Evolutionary conservation across 148 eudicot genomes (phyloP).

Genomic region (Chenopodium berlandieri): DNA sequence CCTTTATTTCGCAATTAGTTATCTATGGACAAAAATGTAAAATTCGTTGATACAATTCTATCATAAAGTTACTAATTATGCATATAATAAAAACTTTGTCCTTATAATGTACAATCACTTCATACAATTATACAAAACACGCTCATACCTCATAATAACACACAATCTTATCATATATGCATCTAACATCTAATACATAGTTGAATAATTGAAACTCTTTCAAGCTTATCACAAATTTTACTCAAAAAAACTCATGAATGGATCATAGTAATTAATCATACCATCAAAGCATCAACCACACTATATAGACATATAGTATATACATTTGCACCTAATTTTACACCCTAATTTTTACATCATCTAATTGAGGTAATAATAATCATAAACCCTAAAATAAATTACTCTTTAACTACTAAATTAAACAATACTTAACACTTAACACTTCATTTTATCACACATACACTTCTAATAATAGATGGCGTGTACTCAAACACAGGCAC

Average conservation of each 20-base stretch:
- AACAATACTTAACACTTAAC: not conserved
- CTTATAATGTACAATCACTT: not conserved
- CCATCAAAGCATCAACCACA: not conserved
- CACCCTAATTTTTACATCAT: constrained; percentile 1
- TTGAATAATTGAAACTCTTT: not conserved
- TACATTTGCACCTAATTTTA: not conserved
- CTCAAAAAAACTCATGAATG: not conserved
- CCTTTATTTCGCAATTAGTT: too few relatives aligned
- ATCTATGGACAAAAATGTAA: too few relatives aligned
- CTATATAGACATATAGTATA: not conserved
- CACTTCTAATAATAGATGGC: not conserved
- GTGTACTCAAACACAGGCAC: not conserved
- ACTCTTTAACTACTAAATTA: not conserved
- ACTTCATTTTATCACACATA: not conserved
- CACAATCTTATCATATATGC: not conserved
- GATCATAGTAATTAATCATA: not conserved
- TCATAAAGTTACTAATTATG: not conserved
- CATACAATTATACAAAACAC: not conserved
- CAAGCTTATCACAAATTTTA: not conserved
- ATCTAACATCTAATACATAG: not conserved
- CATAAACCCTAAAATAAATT: too few relatives aligned
- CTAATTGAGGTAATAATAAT: too few relatives aligned
- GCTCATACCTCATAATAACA: not conserved
- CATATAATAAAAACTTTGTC: not conserved
- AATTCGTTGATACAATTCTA: too few relatives aligned